Base-by-base conservation (phyloP, 495 filamentous ascomycete genomes). In the Cladorrhinum samala region DNA sequence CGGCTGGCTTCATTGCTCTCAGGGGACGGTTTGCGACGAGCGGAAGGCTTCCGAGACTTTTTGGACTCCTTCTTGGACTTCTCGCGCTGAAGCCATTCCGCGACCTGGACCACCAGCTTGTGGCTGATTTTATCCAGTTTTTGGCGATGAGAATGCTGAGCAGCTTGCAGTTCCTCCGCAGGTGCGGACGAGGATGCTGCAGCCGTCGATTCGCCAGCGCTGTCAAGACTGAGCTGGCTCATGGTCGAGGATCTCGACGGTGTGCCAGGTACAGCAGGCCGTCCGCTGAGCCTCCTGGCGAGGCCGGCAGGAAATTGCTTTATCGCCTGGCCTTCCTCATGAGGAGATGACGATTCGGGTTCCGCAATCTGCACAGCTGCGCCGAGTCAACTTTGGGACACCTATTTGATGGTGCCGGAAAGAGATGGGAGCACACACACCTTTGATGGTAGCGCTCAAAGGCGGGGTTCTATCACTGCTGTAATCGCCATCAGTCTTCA, bases 41-140 rank as follows among this genome's bases (percentile, higher is more conserved):
- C 43, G 23, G 59, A 57, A 16, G 58, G 55, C 53, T 54, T 70
- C 51, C 69, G 72, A 9, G 72, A 64, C 59, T 77, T 80, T 48
- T 74, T 74, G 17, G 69, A 66, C 47, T 75, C 75, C 58, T 75
- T 81, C 66, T 84, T 88, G 23, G 72, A 64, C 67, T 86, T 87
- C 66, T 95, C 89, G 39, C 80, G 77, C 49, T 88, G 78, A 38
- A 96, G 73, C 91, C 91, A 96, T 52, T 85, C 82, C 18, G 77
- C 73, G 19, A 96, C 82, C 63, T 92, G 87, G 39, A 79, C 74
- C 37, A 92, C 64, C 5, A 96, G 69, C 49, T 68, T 75, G 57
- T 81, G 73, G 41, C 68, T 68, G 45, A 63, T 54, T 24, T 67
- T 53, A 47, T 77, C 72, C 47, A 69, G 57, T 9, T 65, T 63